Percentiles rank a stretch among this genome's conserved stretches.
phyloP scores from a whole-genome alignment of 805 yeast genomes.

The Henningerozyma blattae region DNA sequence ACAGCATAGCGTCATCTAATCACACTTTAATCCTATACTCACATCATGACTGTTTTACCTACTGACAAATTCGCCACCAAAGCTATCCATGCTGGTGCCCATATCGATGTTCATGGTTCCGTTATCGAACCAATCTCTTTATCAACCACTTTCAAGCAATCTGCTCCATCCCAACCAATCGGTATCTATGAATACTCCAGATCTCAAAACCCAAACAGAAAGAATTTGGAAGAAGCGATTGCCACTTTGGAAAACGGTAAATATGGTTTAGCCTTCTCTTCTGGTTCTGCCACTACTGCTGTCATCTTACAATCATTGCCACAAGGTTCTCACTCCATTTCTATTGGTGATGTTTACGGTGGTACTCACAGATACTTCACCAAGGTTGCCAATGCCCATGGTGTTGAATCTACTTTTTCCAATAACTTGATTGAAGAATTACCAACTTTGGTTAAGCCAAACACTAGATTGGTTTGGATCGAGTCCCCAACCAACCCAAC shows the following conservation, averaged over 20 bases:
- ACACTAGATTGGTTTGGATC: slow-evolving; percentile 73
- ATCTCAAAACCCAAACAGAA: slow-evolving; percentile 79
- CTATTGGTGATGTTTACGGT: slow-evolving; percentile 81
- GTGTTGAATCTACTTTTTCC: slow-evolving; percentile 58
- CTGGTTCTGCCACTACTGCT: slow-evolving; percentile 84
- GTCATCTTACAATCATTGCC: slow-evolving; percentile 62
- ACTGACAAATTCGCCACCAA: slow-evolving; percentile 51
- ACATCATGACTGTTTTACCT: slow-evolving; percentile 19
- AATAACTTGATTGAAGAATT: slow-evolving; percentile 51
- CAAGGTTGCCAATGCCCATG: slow-evolving; percentile 71
- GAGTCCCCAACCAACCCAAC: slow-evolving; percentile 89
- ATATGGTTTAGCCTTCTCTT: slow-evolving; percentile 63
- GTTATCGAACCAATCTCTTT: slow-evolving; percentile 77
- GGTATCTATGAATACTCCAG: slow-evolving; percentile 78
- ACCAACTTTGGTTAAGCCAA: slow-evolving; percentile 39
- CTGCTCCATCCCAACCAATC: slow-evolving; percentile 63
- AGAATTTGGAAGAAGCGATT: slow-evolving; percentile 63
- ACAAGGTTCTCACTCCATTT: slow-evolving; percentile 59
- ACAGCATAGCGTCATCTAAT: too few relatives aligned
- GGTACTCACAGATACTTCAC: slow-evolving; percentile 89
- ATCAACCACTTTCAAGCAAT: slow-evolving; percentile 77
- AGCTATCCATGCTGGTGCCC: slow-evolving; percentile 79
- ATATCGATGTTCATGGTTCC: slow-evolving; percentile 69
- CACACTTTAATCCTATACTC: too few relatives aligned
- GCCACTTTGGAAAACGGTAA: slow-evolving; percentile 71